A percentile compares a stretch with the other conserved stretches of the same genome.
Evolutionary conservation across 306 rosid genomes (phyloP).

Genomic region (Quercus berberidifolia): DNA sequence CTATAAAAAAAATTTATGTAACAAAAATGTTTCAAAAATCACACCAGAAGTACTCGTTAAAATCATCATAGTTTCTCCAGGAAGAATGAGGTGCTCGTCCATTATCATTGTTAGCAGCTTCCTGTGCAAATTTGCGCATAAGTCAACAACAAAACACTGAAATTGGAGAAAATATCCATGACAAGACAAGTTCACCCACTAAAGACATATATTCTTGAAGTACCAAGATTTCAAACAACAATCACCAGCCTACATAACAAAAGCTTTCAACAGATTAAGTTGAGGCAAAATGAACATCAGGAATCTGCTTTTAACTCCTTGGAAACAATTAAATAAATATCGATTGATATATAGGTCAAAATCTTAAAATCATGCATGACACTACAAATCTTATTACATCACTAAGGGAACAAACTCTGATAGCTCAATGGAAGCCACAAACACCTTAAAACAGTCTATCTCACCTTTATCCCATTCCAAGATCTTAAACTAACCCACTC

Average conservation of each 20-base stretch:
- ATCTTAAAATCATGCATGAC: background rate
- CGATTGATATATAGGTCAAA: background rate
- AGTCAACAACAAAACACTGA: background rate
- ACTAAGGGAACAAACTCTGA: background rate
- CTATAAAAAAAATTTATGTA: background rate
- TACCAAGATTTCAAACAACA: background rate
- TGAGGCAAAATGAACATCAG: background rate
- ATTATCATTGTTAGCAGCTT: constrained; percentile 76
- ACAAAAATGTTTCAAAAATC: background rate
- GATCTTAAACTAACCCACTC: background rate
- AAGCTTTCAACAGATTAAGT: no score
- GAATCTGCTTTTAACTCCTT: background rate
- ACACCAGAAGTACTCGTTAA: constrained; percentile 93
- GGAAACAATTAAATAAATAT: background rate
- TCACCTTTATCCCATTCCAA: background rate
- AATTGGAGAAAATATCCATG: background rate
- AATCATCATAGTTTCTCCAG: constrained; percentile 98
- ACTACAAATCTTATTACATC: background rate
- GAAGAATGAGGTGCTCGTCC: constrained; percentile 94
- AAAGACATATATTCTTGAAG: background rate
- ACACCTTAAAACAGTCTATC: background rate
- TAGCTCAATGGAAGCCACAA: background rate
- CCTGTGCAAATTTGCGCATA: constrained; percentile 46
- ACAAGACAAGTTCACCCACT: background rate
- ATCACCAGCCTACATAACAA: no score